phyloP scores from a whole-genome alignment of 768 basidiomycete genomes.

The Trichaptum fuscoviolaceum region DNA sequence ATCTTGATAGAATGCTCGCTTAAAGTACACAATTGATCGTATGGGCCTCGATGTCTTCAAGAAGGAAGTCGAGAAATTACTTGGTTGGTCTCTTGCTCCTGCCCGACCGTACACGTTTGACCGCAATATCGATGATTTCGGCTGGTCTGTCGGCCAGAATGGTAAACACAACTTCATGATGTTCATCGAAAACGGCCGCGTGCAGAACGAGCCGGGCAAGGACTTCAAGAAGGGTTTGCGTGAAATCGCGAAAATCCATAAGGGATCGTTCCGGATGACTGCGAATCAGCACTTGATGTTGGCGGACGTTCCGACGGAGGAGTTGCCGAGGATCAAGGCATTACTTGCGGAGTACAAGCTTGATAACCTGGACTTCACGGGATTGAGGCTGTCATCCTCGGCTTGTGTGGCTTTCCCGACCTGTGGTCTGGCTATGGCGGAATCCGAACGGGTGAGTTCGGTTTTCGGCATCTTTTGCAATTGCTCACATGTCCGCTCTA shows the following conservation, averaged over 20 bases:
- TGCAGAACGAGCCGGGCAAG: constrained; percentile 88
- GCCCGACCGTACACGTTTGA: constrained; percentile 78
- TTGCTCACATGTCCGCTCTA: constrained; percentile 67
- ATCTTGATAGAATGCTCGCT: constrained; percentile 63
- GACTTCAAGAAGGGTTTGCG: constrained; percentile 90
- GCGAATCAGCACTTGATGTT: constrained; percentile 93
- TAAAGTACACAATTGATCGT: constrained; percentile 97
- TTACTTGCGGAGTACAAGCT: constrained; percentile 82
- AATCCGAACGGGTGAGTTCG: constrained; percentile 5
- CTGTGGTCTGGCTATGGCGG: constrained; percentile 48
- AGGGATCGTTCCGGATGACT: constrained; percentile 89
- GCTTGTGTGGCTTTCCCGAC: constrained; percentile 99
- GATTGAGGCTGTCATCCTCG: constrained; percentile 79
- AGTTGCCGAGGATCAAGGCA: constrained; percentile 71
- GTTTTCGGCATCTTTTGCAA: constrained; percentile 48
- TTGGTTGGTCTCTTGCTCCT: constrained; percentile 73
- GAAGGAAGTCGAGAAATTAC: constrained; percentile 81
- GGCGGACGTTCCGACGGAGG: constrained; percentile 70
- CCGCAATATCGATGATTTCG: constrained; percentile 89
- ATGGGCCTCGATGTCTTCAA: constrained; percentile 88
- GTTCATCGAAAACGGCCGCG: constrained; percentile 96
- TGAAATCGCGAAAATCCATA: constrained; percentile 92
- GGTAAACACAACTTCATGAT: constrained; percentile 88
- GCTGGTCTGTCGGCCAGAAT: constrained; percentile 86
- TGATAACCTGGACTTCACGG: constrained; percentile 78